Evolutionary conservation across 148 eudicot species (phyloP), one percentile per base, ranked within the genome.

Genomic region (Pouteria glomerata): DNA sequence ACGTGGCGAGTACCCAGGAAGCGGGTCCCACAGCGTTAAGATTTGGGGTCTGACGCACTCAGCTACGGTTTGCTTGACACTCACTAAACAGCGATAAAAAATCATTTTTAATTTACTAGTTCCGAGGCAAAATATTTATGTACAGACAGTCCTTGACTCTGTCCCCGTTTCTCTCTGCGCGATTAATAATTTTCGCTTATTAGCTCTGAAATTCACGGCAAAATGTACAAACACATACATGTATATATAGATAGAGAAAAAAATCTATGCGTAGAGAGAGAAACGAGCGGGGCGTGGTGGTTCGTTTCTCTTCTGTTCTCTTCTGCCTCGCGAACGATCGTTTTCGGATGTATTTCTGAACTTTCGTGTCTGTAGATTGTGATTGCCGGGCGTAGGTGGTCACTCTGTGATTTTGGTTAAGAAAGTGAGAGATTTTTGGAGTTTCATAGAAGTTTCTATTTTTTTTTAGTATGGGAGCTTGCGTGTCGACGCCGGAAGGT

Each of bases 401-500:
- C n/a, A n/a, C n/a, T n/a, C n/a, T n/a, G n/a, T n/a, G n/a, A n/a
- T n/a, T n/a, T n/a, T n/a, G n/a, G n/a, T n/a, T n/a, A 39, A 39
- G 53, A 69, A 75, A 57, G 68, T 67, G 67, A 67, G 65, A 61
- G 57, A 48, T n/a, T n/a, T n/a, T n/a, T n/a, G n/a, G n/a, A n/a
- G n/a, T n/a, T n/a, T n/a, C n/a, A n/a, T n/a, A n/a, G n/a, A 31
- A 56, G 42, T 39, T 39, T 39, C 5, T 39, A 10, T 39, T 39
- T 39, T 60, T 13, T 61, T 2, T 34, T 27, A 71, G 51, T 64
- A 92, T 92, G 97, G 97, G 97, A 59, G 90, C 69, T 64, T 92
- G 97, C 69, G 88, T 86, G 18, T 92, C 97, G 71, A 80, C 83
- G 59, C 89, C 88, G 78, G 81, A 82, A 74, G 70, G 68, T 23